Base-by-base conservation (phyloP, 2,329 filamentous ascomycete genomes). In the Helotiales sp. region DNA sequence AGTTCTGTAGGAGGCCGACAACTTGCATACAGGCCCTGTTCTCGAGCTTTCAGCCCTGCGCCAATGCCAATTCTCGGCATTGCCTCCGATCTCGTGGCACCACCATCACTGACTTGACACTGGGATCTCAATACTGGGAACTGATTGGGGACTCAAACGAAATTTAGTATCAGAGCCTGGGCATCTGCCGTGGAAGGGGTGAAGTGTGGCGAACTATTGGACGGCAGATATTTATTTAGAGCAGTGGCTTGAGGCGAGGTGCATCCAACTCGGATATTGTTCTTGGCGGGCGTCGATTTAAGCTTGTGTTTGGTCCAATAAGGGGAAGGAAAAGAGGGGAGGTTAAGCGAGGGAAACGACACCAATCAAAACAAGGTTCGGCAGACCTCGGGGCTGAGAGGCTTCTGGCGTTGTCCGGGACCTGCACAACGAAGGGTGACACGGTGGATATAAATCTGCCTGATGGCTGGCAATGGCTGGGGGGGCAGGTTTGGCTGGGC, bases 201-300 rank as follows among this genome's bases (percentile, higher is more conserved):
- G 20, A 7, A 50, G 26, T 1, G 10, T 17, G 22, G 28, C 13
- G 15, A 34, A 20, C 8, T 20, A 61, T 61, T 50, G 59, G 59
- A 54, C 17, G n/a, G 26, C n/a, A n/a, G 11, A 30, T 20, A 17
- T 30, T 68, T 59, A 68, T 52, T 62, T 68, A 64, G 63, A 50
- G 32, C 55, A 7, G 55, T 24, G 59, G 58, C 54, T n/a, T 65
- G 66, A 65, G 63, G 66, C 63, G 66, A 45, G 60, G 63, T 64
- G 58, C 58, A 15, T 10, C 30, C 15, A 17, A 15, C 26, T 47
- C 10, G 3, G 8, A 5, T 50, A n/a, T 5, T 50, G 24, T 15
- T n/a, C 47, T 52, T 37, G 47, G 47, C 28, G 60, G 32, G 58
- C 60, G 47, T 49, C 30, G 10, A 49, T 43, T 49, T 34, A 49